Evolutionary conservation across 148 eudicot species (phyloP).

Genomic region (Amaranthus cruentus): DNA sequence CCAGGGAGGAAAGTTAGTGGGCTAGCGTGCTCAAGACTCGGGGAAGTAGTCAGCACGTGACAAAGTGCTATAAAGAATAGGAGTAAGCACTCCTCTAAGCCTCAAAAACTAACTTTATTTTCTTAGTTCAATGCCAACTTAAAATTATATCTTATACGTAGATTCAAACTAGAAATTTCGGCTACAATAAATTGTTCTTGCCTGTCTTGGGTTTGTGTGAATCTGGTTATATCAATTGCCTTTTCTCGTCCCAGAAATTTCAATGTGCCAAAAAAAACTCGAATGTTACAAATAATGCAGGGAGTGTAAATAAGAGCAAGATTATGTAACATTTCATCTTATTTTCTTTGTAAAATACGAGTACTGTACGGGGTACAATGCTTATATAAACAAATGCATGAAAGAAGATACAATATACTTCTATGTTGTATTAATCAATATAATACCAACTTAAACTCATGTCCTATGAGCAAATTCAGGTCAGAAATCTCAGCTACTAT

Average conservation of each 20-base stretch:
- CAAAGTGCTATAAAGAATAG: too few species aligned
- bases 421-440: neutral
- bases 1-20: too few species aligned
- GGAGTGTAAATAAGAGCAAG: too few species aligned
- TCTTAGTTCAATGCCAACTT: neutral
- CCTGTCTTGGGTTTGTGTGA: neutral
- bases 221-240: neutral
- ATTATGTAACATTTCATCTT: too few species aligned
- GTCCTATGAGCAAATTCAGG: constrained; percentile 41
- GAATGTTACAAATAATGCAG: too few species aligned
- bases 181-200: neutral
- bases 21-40: too few species aligned
- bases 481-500: constrained; percentile 35
- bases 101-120: too few species aligned
- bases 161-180: neutral
- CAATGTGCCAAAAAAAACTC: too few species aligned
- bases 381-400: neutral
- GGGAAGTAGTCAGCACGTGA: too few species aligned
- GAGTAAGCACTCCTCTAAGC: too few species aligned
- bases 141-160: neutral
- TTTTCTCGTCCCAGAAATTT: neutral
- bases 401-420: neutral
- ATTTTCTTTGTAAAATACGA: too few species aligned
- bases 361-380: neutral
- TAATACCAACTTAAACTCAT: constrained; percentile 36